A percentile compares a stretch with the other conserved stretches of the same genome.
Evolutionary conservation across 1,284 basidiomycete species (phyloP).

Genomic region (Pterulicium gracile): DNA sequence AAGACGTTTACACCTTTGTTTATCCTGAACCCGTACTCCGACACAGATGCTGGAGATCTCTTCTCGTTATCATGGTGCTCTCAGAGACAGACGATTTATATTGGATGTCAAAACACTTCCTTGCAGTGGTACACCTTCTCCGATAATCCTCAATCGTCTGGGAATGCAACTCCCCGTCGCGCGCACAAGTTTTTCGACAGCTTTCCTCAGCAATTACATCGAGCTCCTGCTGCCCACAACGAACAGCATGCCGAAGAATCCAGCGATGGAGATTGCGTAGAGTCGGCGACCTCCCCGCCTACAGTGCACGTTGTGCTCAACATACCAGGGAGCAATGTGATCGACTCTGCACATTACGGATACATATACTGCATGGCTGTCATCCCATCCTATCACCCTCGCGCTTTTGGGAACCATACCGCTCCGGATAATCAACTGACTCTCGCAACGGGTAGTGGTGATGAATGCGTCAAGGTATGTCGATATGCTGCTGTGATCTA

Average conservation of each 20-base stretch:
- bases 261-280: conserved; percentile 17
- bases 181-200: conserved; percentile 78
- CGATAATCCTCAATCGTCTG: conserved; percentile 8
- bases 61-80: conserved; percentile 82
- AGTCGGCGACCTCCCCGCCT: conserved; percentile 20
- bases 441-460: conserved; percentile 80
- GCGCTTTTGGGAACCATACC: conserved; percentile 27
- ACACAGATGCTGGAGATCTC: conserved; percentile 81
- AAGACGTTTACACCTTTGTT: conserved; percentile 61
- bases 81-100: conserved; percentile 61
- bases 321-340: conserved; percentile 58
- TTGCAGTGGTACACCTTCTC: conserved; percentile 76
- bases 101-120: conserved; percentile 87
- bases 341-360: conserved; percentile 87
- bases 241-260: conserved; percentile 36
- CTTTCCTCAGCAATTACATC: conserved; percentile 55
- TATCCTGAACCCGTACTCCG: conserved; percentile 75
- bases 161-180: conserved; percentile 24
- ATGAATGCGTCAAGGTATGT: conserved; percentile 75
- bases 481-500: no score
- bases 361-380: conserved; percentile 83
- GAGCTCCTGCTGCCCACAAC: conserved; percentile 49
- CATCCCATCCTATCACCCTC: conserved; percentile 28
- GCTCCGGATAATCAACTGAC: conserved; percentile 18
- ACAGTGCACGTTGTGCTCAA: conserved; percentile 26